Evolutionary conservation across 2,329 filamentous ascomycete genomes (phyloP).

Genomic region (Talaromyces sp.): DNA sequence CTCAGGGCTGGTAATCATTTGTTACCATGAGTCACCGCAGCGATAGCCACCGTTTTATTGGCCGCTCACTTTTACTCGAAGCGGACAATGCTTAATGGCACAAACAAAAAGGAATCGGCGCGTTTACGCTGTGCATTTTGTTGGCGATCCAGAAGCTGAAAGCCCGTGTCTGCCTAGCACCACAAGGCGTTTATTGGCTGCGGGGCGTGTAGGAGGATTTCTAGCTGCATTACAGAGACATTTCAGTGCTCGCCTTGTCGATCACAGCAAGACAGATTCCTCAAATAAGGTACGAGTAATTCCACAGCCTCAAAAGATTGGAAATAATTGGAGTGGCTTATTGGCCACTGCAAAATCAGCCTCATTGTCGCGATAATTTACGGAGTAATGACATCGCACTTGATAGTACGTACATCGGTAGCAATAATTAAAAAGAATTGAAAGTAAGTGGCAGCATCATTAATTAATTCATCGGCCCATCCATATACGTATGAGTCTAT

Average conservation of each 20-base stretch:
- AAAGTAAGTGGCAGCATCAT: background rate
- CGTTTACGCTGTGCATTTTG: background rate
- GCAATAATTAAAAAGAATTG: no score
- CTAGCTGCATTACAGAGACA: background rate
- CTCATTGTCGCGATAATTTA: no score
- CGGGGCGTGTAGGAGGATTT: background rate
- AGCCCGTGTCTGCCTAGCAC: background rate
- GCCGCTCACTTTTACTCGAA: background rate
- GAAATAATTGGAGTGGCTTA: background rate
- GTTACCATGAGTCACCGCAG: background rate
- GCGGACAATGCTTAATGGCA: background rate
- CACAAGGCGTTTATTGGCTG: background rate
- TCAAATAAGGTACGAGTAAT: background rate
- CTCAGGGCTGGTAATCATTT: background rate
- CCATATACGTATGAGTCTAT: background rate
- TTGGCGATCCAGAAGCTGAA: background rate
- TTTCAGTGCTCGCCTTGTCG: background rate
- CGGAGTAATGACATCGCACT: no score
- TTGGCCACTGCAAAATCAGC: background rate
- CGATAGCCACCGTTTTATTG: background rate
- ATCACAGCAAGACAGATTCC: background rate
- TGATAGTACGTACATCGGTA: no score
- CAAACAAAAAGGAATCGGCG: background rate
- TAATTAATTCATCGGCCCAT: background rate
- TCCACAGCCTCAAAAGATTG: background rate